Percentiles rank a stretch among this genome's conserved stretches.
Evolutionary conservation across 2,329 filamentous ascomycete genomes (phyloP).

Genomic region (Lasiodiplodia gonubiensis): DNA sequence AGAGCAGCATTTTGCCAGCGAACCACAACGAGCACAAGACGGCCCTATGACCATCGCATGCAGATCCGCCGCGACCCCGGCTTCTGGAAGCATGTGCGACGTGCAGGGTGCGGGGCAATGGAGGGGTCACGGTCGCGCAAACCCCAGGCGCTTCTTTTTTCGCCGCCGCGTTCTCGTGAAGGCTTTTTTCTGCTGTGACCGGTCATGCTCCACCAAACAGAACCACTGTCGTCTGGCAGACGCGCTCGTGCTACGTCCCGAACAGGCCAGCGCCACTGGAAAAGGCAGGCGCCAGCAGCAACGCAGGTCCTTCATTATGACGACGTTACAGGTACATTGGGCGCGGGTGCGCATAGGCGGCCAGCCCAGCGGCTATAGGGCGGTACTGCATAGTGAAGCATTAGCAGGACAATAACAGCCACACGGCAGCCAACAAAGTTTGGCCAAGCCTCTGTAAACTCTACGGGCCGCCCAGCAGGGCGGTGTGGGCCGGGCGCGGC

Average conservation of each 20-base stretch:
- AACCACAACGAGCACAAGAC: slow-evolving; percentile 13
- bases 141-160: neutral
- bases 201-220: slow-evolving; percentile 17
- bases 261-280: neutral
- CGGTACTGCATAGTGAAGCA: neutral
- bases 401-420: slow-evolving; percentile 20
- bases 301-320: slow-evolving; percentile 21
- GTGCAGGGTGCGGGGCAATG: slow-evolving; percentile 15
- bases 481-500: slow-evolving; percentile 2
- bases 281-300: slow-evolving; percentile 10
- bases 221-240: neutral
- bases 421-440: slow-evolving; percentile 21
- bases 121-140: slow-evolving; percentile 8
- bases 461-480: neutral
- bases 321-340: neutral
- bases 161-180: neutral
- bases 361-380: slow-evolving; percentile 4
- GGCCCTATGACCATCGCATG: slow-evolving; percentile 1
- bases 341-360: slow-evolving; percentile 4
- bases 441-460: slow-evolving; percentile 16
- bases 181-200: slow-evolving; percentile 1
- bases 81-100: slow-evolving; percentile 27
- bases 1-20: slow-evolving; percentile 21
- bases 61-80: slow-evolving; percentile 12
- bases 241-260: slow-evolving; percentile 2